Evolutionary conservation across 2,329 filamentous ascomycete genomes (phyloP).

Genomic region (Didymella arachidicola): DNA sequence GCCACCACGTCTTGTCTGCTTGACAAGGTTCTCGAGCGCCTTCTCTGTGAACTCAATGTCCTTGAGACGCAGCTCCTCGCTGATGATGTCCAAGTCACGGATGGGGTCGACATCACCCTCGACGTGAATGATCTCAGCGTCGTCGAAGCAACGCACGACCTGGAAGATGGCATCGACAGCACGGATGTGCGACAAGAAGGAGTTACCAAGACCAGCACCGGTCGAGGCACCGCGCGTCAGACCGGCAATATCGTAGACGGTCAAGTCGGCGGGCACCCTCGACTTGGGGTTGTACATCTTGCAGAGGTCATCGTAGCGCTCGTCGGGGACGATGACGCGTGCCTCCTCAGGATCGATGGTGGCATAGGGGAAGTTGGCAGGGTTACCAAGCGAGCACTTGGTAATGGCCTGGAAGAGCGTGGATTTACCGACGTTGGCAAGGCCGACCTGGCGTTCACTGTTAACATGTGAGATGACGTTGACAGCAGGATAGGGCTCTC

Average conservation of each 20-base stretch:
- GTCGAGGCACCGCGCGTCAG: slow-evolving; percentile 95
- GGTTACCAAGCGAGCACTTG: slow-evolving; percentile 96
- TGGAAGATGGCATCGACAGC: slow-evolving; percentile 98
- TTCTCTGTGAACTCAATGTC: slow-evolving; percentile 99
- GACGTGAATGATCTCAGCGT: slow-evolving; percentile 99
- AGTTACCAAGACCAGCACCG: slow-evolving; percentile 95
- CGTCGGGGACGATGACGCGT: slow-evolving; percentile 95
- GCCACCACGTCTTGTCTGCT: slow-evolving; percentile 93
- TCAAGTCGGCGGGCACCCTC: slow-evolving; percentile 93
- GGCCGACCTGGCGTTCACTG: slow-evolving; percentile 76
- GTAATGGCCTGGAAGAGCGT: slow-evolving; percentile 99
- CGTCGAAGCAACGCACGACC: slow-evolving; percentile 95
- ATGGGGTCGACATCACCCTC: slow-evolving; percentile 97
- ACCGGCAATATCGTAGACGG: slow-evolving; percentile 98
- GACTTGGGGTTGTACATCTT: slow-evolving; percentile 99
- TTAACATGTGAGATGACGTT: slow-evolving; percentile 51
- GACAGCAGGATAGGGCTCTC: slow-evolving; percentile 55
- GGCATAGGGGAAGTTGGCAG: slow-evolving; percentile 98
- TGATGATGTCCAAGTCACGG: slow-evolving; percentile 95
- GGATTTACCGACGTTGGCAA: slow-evolving; percentile 99
- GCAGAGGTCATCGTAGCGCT: slow-evolving; percentile 93
- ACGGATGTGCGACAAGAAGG: slow-evolving; percentile 98
- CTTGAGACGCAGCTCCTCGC: slow-evolving; percentile 94
- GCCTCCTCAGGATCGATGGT: slow-evolving; percentile 99
- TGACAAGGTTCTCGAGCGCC: slow-evolving; percentile 87